A percentile compares a stretch with the other conserved stretches of the same genome.
Conservation (phyloP, 495 filamentous ascomycete genomes). For the Xylaria nigripes region DNA sequence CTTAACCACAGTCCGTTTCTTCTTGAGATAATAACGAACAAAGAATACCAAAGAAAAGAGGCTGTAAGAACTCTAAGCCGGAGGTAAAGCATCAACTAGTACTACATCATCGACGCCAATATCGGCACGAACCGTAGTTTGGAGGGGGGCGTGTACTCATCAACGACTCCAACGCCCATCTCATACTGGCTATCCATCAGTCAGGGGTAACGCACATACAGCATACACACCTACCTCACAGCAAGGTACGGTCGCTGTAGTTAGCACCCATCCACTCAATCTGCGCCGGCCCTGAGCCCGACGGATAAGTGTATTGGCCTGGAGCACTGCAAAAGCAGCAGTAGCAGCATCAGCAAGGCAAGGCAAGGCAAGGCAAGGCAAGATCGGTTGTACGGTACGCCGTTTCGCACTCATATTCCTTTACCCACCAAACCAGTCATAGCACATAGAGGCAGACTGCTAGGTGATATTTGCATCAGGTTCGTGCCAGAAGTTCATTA, state of each 20-base stretch:
- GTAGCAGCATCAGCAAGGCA: too few species aligned
- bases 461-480: constrained; percentile 29
- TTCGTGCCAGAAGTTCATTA: constrained; percentile 31
- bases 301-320: constrained; percentile 4
- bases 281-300: neutral
- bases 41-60: constrained; percentile 15
- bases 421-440: neutral
- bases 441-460: constrained; percentile 10
- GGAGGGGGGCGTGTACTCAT: constrained; percentile 19
- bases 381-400: neutral
- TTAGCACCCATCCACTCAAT: constrained; percentile 1
- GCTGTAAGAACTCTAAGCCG: constrained; percentile 12
- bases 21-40: constrained; percentile 13
- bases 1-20: too few species aligned
- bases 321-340: neutral
- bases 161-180: neutral
- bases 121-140: neutral
- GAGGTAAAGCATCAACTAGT: constrained; percentile 16
- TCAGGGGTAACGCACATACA: constrained; percentile 2
- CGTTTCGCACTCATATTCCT: neutral
- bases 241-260: neutral
- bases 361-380: neutral
- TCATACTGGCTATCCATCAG: neutral
- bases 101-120: constrained; percentile 11
- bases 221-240: neutral